A percentile compares a stretch with the other conserved stretches of the same genome.
Conservation (phyloP, 768 basidiomycete genomes). For the Lentinula guzmanii region DNA sequence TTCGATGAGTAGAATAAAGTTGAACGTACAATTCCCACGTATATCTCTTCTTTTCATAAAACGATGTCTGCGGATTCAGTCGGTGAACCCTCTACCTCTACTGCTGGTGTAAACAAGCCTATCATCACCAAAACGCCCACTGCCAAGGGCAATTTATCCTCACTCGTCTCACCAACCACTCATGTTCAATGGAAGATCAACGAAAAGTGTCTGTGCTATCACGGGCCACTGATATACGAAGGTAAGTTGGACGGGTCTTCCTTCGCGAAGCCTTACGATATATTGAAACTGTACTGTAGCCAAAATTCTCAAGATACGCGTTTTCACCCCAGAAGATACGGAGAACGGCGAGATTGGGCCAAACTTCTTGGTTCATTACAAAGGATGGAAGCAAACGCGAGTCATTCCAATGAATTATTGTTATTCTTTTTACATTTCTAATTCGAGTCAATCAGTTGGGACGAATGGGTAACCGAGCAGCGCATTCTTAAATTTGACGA, state of each 20-base stretch:
- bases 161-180: not conserved
- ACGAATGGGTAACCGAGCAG: conserved; percentile 87
- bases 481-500: conserved; percentile 86
- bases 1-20: too few relatives aligned
- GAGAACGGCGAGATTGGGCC: conserved; percentile 59
- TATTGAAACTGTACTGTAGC: conserved; percentile 19
- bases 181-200: conserved; percentile 4
- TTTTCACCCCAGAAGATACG: conserved; percentile 58
- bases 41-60: not conserved
- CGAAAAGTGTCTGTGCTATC: conserved; percentile 89
- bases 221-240: conserved; percentile 93
- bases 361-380: conserved; percentile 96
- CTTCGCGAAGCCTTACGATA: not conserved
- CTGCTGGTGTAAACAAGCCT: not conserved
- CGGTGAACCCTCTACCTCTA: not conserved
- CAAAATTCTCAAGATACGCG: conserved; percentile 70
- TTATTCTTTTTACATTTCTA: not conserved
- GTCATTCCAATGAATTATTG: conserved; percentile 18
- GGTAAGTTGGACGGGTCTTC: conserved; percentile 19
- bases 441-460: conserved; percentile 58
- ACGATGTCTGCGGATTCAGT: not conserved
- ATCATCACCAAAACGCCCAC: not conserved
- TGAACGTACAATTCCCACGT: not conserved
- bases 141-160: not conserved
- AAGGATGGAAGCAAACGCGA: conserved; percentile 98